These are phyloP conservation scores for Barnettozyma populi DNA, from an alignment of 805 yeast genomes.

Conservation along the genomic window DNA sequence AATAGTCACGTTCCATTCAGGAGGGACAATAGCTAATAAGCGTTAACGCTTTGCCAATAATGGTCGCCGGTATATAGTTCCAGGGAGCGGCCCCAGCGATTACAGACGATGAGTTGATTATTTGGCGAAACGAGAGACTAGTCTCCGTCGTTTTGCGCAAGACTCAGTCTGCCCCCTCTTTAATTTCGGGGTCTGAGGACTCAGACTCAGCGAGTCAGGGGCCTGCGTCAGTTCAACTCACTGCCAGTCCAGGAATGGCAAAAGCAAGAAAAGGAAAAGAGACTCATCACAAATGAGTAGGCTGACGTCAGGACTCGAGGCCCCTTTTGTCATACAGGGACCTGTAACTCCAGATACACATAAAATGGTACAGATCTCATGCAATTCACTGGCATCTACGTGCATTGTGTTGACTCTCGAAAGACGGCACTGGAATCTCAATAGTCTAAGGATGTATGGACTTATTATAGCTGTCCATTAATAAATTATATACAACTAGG, in stretches of 20 bases:
- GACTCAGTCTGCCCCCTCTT: too few species aligned
- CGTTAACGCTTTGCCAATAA: neutral
- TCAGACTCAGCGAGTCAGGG: too few species aligned
- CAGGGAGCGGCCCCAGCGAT: too few species aligned
- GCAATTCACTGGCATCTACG: neutral
- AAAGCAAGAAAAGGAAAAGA: too few species aligned
- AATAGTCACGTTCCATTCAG: neutral
- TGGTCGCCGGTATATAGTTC: too few species aligned
- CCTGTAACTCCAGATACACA: neutral
- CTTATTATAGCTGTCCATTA: neutral
- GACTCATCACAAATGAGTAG: neutral
- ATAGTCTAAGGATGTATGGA: too few species aligned
- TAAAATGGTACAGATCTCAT: too few species aligned
- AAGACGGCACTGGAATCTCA: neutral
- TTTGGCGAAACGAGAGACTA: neutral
- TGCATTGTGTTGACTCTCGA: too few species aligned
- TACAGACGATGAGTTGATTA: too few species aligned
- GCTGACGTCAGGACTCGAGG: neutral
- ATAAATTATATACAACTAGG: neutral
- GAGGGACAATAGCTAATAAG: neutral
- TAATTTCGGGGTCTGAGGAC: too few species aligned
- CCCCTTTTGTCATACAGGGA: neutral
- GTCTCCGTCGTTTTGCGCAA: neutral
- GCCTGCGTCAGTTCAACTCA: too few species aligned
- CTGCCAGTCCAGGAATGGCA: too few species aligned